phyloP scores from a whole-genome alignment of 1,284 basidiomycete genomes.

The Mycocalia duriaeana region DNA sequence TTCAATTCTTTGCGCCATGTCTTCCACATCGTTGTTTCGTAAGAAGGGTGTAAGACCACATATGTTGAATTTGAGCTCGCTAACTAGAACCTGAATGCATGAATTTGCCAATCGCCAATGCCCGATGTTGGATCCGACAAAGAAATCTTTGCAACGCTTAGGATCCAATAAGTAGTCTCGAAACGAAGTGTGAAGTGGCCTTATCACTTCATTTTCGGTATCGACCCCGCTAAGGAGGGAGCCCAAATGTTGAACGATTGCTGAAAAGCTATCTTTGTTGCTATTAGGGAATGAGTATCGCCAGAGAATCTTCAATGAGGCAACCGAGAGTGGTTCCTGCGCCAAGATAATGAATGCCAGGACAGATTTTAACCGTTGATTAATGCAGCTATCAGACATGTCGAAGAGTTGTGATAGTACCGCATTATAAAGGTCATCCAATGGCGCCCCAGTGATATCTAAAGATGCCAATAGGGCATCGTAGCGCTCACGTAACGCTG shows the following conservation, averaged over 20 bases:
- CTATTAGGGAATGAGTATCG: background rate
- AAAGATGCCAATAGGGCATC: background rate
- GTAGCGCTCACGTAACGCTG: background rate
- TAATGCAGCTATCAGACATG: background rate
- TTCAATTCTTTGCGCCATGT: slow-evolving; percentile 4
- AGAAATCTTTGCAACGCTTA: slow-evolving; percentile 1
- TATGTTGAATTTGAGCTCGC: slow-evolving; percentile 25
- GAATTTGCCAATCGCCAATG: background rate
- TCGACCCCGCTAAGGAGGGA: slow-evolving; percentile 3
- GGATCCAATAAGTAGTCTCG: slow-evolving; percentile 6
- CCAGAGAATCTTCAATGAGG: background rate
- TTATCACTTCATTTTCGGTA: background rate
- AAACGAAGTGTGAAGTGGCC: slow-evolving; percentile 6
- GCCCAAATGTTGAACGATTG: background rate
- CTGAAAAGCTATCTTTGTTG: background rate
- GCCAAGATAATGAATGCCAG: background rate
- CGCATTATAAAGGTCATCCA: slow-evolving; percentile 3
- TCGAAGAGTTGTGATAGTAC: background rate
- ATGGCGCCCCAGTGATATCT: background rate
- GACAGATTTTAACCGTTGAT: background rate
- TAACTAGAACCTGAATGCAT: background rate
- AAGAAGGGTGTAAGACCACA: slow-evolving; percentile 23
- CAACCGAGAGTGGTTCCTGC: slow-evolving; percentile 4
- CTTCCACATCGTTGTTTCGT: slow-evolving; percentile 10
- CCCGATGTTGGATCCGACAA: background rate